phyloP scores from a whole-genome alignment of 257 asterid genomes.

The Rauvolfia tetraphylla region DNA sequence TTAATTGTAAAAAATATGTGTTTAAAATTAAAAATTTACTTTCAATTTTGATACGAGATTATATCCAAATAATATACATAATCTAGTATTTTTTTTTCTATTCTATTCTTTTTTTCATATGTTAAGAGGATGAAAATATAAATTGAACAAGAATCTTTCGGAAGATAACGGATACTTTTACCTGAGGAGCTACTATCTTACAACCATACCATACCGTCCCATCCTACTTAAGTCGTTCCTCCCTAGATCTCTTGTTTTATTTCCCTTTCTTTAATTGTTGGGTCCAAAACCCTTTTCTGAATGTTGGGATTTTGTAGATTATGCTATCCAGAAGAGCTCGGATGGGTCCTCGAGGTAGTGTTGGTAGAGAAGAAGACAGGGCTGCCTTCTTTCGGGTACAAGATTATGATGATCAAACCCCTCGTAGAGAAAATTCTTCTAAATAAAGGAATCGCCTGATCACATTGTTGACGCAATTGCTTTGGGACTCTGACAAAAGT shows the following conservation, averaged over 20 bases:
- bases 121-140: no score
- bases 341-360: slow-evolving; percentile 22
- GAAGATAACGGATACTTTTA: no score
- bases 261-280: slow-evolving; percentile 7
- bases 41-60: no score
- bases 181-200: no score
- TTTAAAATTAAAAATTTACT: no score
- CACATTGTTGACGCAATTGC: slow-evolving; percentile 19
- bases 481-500: slow-evolving; percentile 14
- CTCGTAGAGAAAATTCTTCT: slow-evolving; percentile 16
- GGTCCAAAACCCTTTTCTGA: background rate
- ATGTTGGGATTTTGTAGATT: slow-evolving; percentile 17
- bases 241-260: background rate
- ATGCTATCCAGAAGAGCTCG: slow-evolving; percentile 29
- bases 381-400: slow-evolving; percentile 27
- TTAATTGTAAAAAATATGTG: no score
- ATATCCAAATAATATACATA: no score
- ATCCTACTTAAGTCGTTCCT: no score
- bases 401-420: slow-evolving; percentile 29
- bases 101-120: no score
- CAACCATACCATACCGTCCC: no score
- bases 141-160: no score
- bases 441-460: slow-evolving; percentile 17
- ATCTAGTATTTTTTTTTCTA: no score
- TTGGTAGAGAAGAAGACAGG: slow-evolving; percentile 11